Conservation (phyloP, 1,139 yeast genomes). For the Taphrina betulina region DNA sequence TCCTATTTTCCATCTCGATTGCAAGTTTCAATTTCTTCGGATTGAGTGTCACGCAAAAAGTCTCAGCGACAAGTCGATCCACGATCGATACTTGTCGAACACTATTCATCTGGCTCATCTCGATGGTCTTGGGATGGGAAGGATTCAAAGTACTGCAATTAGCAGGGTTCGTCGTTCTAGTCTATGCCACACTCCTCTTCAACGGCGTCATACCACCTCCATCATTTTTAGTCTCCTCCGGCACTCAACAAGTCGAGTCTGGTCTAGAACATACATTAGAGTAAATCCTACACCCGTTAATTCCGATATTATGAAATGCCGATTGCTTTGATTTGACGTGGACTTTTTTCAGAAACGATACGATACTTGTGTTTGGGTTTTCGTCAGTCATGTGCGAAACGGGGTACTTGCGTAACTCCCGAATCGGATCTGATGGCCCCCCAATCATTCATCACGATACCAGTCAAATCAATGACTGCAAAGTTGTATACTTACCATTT, state of each 20-base stretch:
- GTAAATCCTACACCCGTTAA: no score
- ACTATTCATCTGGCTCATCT: conserved; percentile 71
- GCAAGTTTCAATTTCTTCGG: conserved; percentile 71
- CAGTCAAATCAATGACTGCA: no score
- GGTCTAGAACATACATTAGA: conserved; percentile 14
- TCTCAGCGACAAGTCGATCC: conserved; percentile 76
- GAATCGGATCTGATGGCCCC: neutral
- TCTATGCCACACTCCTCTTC: conserved; percentile 71
- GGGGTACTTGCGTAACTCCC: no score
- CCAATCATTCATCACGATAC: neutral
- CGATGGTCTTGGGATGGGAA: conserved; percentile 78
- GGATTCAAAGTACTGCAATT: conserved; percentile 60
- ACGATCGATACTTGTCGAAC: conserved; percentile 81
- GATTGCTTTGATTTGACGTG: no score
- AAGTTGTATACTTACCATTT: no score
- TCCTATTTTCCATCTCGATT: conserved; percentile 69
- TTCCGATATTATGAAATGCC: no score
- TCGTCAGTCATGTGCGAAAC: neutral
- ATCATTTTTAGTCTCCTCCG: neutral
- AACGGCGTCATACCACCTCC: conserved; percentile 57
- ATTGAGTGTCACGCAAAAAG: conserved; percentile 60
- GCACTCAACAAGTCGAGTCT: neutral
- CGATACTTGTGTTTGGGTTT: conserved; percentile 1
- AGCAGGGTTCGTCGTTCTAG: conserved; percentile 62
- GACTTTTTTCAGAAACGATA: conserved; percentile 17